Conservation (phyloP, 352 stramenopile genomes). For the Phytopythium mirpurense region DNA sequence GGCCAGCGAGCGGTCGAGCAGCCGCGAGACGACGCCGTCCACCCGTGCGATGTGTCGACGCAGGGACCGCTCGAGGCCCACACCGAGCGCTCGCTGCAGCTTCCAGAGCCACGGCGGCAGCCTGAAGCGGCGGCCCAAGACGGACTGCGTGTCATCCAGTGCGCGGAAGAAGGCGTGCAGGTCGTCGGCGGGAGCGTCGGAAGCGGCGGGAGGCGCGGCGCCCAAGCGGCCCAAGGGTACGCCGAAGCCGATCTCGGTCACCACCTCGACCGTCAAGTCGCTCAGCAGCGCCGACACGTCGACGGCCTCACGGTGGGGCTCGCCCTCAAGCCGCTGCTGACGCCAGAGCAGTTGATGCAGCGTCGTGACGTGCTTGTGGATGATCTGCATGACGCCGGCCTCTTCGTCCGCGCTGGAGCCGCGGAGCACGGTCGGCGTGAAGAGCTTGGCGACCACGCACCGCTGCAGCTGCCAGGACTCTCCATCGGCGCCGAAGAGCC, state of each 20-base stretch:
- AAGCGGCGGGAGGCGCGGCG: neutral
- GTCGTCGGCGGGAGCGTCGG: no score
- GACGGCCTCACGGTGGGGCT: conserved; percentile 4
- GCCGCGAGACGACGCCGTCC: conserved; percentile 7
- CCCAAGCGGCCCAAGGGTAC: conserved; percentile 31
- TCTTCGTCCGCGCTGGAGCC: conserved; percentile 7
- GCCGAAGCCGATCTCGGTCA: conserved; percentile 65
- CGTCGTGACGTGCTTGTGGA: conserved; percentile 20
- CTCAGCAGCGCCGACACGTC: conserved; percentile 38
- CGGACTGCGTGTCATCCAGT: neutral
- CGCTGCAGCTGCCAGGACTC: conserved; percentile 52
- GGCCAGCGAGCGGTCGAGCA: conserved; percentile 14
- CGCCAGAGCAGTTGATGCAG: conserved; percentile 21
- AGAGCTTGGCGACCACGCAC: conserved; percentile 80
- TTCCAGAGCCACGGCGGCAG: conserved; percentile 8
- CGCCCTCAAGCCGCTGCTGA: neutral
- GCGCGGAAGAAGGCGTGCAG: neutral
- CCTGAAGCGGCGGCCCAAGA: neutral
- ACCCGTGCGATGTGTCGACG: conserved; percentile 6
- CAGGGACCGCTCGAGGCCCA: neutral
- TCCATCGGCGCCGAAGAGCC: conserved; percentile 66
- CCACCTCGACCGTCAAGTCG: conserved; percentile 56
- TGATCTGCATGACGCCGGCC: conserved; percentile 20
- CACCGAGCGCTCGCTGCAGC: neutral
- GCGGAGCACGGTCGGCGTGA: conserved; percentile 35